Evolutionary conservation across 306 rosid genomes (phyloP).

Genomic region (Ormosia semicastrata): DNA sequence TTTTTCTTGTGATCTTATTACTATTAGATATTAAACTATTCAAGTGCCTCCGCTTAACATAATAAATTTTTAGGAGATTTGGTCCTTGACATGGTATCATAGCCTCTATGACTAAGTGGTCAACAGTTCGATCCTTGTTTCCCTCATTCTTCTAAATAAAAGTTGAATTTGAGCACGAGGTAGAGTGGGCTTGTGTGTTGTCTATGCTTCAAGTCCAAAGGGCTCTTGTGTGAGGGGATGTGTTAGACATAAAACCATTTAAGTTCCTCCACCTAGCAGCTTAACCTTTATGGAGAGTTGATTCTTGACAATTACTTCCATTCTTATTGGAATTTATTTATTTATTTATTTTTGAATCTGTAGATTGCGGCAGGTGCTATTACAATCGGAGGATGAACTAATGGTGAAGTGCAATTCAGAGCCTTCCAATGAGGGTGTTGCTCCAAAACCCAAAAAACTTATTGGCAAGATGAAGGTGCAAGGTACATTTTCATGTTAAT

Average conservation of each 20-base stretch:
- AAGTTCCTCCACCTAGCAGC: neutral
- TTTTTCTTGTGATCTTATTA: neutral
- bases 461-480: slow-evolving; percentile 98
- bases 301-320: neutral
- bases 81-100: neutral
- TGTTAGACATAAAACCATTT: neutral
- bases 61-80: neutral
- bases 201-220: neutral
- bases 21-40: neutral
- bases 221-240: neutral
- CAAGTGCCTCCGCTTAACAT: neutral
- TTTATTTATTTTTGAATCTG: slow-evolving; percentile 7
- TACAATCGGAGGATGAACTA: slow-evolving; percentile 92
- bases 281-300: neutral
- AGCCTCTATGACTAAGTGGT: neutral
- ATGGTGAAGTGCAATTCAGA: slow-evolving; percentile 74
- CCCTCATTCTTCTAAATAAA: neutral
- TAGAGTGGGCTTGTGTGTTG: neutral
- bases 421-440: slow-evolving; percentile 75
- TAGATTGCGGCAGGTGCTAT: slow-evolving; percentile 80
- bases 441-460: slow-evolving; percentile 81
- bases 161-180: neutral
- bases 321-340: neutral
- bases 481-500: slow-evolving; percentile 52
- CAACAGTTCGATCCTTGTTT: neutral